A percentile compares a stretch with the other conserved stretches of the same genome.
These are phyloP conservation scores for Arctium minus DNA, from an alignment of 129 eudicot species.

Conservation along the genomic window DNA sequence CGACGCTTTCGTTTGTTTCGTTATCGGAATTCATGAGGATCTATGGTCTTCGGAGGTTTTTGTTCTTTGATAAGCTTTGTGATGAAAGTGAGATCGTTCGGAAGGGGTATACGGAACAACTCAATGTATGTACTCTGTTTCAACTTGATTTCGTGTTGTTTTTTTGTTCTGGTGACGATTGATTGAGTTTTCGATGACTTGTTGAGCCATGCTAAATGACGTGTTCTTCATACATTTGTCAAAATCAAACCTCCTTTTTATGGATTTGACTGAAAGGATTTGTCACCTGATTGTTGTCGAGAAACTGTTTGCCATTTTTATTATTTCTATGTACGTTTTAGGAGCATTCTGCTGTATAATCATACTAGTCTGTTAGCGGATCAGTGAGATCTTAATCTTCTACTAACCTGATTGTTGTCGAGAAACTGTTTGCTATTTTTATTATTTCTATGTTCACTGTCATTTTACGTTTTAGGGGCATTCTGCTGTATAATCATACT, in stretches of 20 bases:
- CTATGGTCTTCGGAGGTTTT: conserved; percentile 68
- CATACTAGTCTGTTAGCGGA: not conserved
- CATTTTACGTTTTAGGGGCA: not conserved
- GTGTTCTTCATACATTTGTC: not conserved
- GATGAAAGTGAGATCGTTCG: conserved; percentile 81
- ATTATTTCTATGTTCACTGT: not conserved
- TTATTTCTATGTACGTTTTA: not conserved
- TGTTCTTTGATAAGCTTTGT: conserved; percentile 80
- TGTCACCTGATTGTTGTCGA: not conserved
- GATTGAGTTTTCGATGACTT: not conserved
- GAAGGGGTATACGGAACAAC: conserved; percentile 54
- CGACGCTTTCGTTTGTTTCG: conserved; percentile 70
- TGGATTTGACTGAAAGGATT: not conserved
- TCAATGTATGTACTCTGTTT: conserved; percentile 52
- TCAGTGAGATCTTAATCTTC: not conserved
- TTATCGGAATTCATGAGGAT: conserved; percentile 50
- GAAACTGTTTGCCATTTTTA: not conserved
- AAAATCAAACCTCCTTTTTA: not conserved
- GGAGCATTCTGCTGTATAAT: conserved; percentile 10
- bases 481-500: not conserved
- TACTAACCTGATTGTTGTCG: not conserved
- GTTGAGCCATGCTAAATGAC: not conserved
- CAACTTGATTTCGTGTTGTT: not conserved
- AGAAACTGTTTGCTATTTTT: not conserved
- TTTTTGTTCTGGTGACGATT: not conserved